Evolutionary conservation across 2,329 filamentous ascomycete species (phyloP).

Genomic region (Polychaeton citri): DNA sequence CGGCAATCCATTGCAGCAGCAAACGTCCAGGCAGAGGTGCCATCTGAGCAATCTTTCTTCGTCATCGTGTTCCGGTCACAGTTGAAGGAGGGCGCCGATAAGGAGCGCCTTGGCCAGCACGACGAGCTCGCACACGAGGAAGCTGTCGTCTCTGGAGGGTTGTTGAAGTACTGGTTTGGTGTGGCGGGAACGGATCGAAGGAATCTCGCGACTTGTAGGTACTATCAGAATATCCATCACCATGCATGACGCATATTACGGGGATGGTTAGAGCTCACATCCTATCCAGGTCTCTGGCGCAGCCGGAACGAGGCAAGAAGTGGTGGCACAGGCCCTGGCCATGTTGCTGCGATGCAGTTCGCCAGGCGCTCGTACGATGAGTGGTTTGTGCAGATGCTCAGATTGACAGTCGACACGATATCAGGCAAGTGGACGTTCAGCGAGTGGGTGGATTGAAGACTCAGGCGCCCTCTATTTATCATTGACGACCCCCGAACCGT

Average conservation of each 20-base stretch:
- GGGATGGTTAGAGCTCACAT: not conserved
- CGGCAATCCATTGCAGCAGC: constrained; percentile 7
- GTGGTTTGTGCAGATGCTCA: constrained; percentile 5
- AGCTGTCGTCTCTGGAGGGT: constrained; percentile 63
- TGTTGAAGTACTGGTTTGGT: constrained; percentile 92
- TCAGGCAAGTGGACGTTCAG: constrained; percentile 3
- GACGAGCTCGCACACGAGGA: constrained; percentile 72
- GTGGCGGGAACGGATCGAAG: constrained; percentile 52
- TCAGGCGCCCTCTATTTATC: too few species aligned
- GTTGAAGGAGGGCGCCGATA: constrained; percentile 54
- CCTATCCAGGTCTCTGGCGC: not conserved
- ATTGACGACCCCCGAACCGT: too few species aligned
- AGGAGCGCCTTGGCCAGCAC: constrained; percentile 53
- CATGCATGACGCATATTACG: not conserved
- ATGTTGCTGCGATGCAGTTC: constrained; percentile 3
- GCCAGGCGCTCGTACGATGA: constrained; percentile 4
- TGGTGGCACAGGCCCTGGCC: not conserved
- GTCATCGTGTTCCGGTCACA: constrained; percentile 72
- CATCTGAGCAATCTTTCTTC: constrained; percentile 44
- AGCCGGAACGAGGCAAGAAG: not conserved
- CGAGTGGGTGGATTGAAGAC: constrained; percentile 2
- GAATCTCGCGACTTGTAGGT: constrained; percentile 62
- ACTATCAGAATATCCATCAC: constrained; percentile 1
- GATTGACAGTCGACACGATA: constrained; percentile 3
- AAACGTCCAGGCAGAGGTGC: not conserved